A percentile compares a stretch with the other conserved stretches of the same genome.
Conservation (phyloP, 768 basidiomycete species). For the Exsudoporus frostii region DNA sequence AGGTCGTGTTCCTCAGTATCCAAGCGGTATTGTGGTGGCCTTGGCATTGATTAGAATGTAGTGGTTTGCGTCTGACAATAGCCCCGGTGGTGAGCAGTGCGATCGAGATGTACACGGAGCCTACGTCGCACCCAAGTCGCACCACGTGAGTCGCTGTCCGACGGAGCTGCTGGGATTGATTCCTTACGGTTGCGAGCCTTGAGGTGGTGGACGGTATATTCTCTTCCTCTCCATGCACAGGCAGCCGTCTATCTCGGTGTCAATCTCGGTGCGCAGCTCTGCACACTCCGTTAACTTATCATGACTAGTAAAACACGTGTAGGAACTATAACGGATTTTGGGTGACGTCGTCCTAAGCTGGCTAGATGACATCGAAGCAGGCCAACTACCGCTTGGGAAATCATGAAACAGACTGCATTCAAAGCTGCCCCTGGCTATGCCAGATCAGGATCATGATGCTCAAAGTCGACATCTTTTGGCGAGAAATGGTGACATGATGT, state of each 20-base stretch:
- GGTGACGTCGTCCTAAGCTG: neutral
- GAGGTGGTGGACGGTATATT: neutral
- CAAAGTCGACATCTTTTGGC: neutral
- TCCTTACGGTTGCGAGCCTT: neutral
- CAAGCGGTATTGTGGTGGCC: neutral
- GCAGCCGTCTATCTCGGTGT: conserved; percentile 13
- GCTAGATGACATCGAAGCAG: neutral
- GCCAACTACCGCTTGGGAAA: neutral
- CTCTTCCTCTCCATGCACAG: conserved; percentile 1
- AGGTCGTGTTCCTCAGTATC: neutral
- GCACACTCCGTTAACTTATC: neutral
- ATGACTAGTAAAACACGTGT: neutral
- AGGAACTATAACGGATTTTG: neutral
- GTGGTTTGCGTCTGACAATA: neutral
- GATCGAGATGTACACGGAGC: neutral
- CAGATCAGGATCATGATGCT: conserved; percentile 1
- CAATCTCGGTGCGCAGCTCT: conserved; percentile 12
- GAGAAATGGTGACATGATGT: neutral
- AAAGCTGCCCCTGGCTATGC: neutral
- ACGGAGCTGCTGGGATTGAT: neutral
- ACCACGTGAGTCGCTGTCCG: neutral
- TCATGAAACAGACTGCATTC: conserved; percentile 2
- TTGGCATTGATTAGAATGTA: neutral
- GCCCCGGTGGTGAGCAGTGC: neutral
- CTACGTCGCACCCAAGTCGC: neutral